A percentile compares a stretch with the other conserved stretches of the same genome.
These are phyloP conservation scores for Apodospora peruviana DNA, from an alignment of 495 filamentous ascomycete species.

Conservation along the genomic window DNA sequence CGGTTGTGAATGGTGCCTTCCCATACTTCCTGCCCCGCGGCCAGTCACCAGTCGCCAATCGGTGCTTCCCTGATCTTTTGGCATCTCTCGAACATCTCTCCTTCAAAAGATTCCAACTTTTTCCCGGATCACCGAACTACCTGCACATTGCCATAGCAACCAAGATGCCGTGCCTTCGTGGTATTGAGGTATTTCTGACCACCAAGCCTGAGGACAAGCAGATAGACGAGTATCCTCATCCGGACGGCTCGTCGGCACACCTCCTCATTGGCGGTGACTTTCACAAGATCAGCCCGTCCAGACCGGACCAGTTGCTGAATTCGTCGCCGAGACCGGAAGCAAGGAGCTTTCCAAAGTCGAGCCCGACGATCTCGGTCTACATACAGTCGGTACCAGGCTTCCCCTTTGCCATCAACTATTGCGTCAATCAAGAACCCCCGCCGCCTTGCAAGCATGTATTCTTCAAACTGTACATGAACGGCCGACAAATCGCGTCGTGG, in stretches of 20 bases:
- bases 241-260: constrained; percentile 39
- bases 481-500: constrained; percentile 39
- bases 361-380: constrained; percentile 41
- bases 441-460: constrained; percentile 33
- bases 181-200: constrained; percentile 38
- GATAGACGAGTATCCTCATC: constrained; percentile 46
- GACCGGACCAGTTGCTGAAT: not conserved
- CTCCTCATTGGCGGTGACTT: constrained; percentile 16
- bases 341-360: constrained; percentile 23
- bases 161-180: constrained; percentile 44
- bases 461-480: constrained; percentile 50
- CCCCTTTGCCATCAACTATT: constrained; percentile 42
- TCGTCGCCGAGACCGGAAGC: not conserved
- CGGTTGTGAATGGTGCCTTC: no score
- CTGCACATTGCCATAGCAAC: no score
- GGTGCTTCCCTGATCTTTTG: no score
- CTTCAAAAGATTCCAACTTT: no score
- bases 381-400: constrained; percentile 44
- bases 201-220: constrained; percentile 21
- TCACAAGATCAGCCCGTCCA: not conserved
- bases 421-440: constrained; percentile 21
- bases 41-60: no score
- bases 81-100: no score
- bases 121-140: no score
- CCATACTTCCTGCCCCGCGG: no score